Evolutionary conservation across 2,329 filamentous ascomycete species (phyloP).

Genomic region (Chalaropsis thielavioides): DNA sequence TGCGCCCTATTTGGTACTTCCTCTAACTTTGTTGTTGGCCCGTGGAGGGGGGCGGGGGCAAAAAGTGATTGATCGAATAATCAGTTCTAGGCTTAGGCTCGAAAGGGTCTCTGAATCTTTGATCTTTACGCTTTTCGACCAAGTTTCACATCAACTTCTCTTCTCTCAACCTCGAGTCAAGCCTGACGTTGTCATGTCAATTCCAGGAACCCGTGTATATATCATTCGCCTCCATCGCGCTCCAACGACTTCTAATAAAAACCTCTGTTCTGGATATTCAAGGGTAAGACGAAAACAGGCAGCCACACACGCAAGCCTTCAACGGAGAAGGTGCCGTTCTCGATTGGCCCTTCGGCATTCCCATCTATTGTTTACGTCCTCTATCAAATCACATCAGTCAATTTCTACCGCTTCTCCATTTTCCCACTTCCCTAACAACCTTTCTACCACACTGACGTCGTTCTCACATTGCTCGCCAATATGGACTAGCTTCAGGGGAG

Average conservation of each 20-base stretch:
- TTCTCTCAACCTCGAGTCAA: not conserved
- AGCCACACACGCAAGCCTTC: not conserved
- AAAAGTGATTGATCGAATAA: not conserved
- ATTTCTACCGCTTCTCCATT: not conserved
- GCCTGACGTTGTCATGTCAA: not conserved
- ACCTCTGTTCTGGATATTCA: not conserved
- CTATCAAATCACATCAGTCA: not conserved
- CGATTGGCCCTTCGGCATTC: not conserved
- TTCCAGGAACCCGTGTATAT: not conserved
- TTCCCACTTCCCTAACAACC: no score
- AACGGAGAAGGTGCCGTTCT: not conserved
- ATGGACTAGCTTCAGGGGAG: no score
- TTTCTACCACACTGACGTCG: no score
- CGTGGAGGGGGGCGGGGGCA: not conserved
- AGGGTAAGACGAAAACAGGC: not conserved
- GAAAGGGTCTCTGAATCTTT: not conserved
- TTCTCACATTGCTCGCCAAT: no score
- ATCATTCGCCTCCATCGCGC: not conserved
- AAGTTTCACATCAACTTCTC: not conserved
- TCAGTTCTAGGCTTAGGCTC: not conserved
- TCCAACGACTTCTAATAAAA: not conserved
- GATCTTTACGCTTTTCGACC: not conserved
- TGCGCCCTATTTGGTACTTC: not conserved
- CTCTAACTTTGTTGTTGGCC: not conserved
- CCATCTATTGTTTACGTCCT: not conserved